phyloP scores from a whole-genome alignment of 2,329 filamentous ascomycete species.

The Cordyceps fumosorosea region DNA sequence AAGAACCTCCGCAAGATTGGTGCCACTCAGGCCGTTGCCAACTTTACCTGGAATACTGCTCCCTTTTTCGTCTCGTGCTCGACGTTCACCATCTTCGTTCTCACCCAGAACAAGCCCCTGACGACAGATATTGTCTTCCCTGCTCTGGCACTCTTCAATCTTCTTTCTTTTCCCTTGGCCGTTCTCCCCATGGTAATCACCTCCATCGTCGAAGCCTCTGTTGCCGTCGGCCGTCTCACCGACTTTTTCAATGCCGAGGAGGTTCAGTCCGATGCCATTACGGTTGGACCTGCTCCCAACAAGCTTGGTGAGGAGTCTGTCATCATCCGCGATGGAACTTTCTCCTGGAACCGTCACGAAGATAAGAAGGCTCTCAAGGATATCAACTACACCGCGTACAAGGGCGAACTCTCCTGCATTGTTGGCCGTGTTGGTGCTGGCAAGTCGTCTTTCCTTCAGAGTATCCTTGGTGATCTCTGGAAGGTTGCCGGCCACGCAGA shows the following conservation, averaged over 20 bases:
- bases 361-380: slow-evolving; percentile 65
- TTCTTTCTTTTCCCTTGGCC: slow-evolving; percentile 89
- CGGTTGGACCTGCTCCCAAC: slow-evolving; percentile 59
- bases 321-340: slow-evolving; percentile 73
- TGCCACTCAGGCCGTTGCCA: slow-evolving; percentile 86
- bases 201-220: slow-evolving; percentile 89
- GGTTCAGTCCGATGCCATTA: slow-evolving; percentile 77
- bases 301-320: slow-evolving; percentile 81
- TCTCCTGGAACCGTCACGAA: slow-evolving; percentile 90
- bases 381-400: slow-evolving; percentile 82
- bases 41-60: slow-evolving; percentile 96
- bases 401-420: slow-evolving; percentile 87
- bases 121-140: slow-evolving; percentile 96
- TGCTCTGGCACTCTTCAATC: slow-evolving; percentile 84
- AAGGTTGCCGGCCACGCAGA: slow-evolving; percentile 79
- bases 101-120: slow-evolving; percentile 72
- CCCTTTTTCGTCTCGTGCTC: slow-evolving; percentile 97
- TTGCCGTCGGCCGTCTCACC: slow-evolving; percentile 80
- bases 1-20: slow-evolving; percentile 96
- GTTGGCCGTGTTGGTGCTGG: slow-evolving; percentile 92
- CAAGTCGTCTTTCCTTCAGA: slow-evolving; percentile 87
- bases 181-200: slow-evolving; percentile 98
- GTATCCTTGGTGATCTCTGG: slow-evolving; percentile 85
- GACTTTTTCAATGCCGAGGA: slow-evolving; percentile 84
- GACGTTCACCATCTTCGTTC: slow-evolving; percentile 90